Conservation (phyloP, 352 stramenopile genomes). For the Ochromonadaceae sp. region DNA sequence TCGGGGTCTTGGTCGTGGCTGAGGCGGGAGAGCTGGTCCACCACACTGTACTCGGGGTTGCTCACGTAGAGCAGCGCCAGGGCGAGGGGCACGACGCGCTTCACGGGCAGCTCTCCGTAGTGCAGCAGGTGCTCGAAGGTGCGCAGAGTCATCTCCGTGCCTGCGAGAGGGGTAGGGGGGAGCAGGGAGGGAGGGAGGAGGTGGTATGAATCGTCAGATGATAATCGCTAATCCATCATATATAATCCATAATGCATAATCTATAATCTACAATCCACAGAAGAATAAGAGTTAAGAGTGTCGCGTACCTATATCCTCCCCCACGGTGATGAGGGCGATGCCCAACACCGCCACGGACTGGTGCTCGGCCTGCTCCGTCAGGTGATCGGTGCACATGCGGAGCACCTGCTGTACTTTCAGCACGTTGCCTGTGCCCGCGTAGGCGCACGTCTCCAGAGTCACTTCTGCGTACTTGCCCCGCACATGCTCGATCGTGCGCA, state of each 20-base stretch:
- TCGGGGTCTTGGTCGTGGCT: conserved; percentile 91
- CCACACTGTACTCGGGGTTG: conserved; percentile 87
- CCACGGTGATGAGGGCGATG: conserved; percentile 94
- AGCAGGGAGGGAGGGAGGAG: too few species aligned
- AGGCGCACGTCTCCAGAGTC: conserved; percentile 92
- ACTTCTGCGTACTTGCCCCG: conserved; percentile 91
- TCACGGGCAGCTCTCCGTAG: conserved; percentile 93
- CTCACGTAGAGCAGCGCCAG: conserved; percentile 89
- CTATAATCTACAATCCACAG: too few species aligned
- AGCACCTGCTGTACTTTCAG: conserved; percentile 95
- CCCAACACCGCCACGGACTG: conserved; percentile 81
- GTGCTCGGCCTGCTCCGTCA: conserved; percentile 69
- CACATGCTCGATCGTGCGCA: conserved; percentile 93
- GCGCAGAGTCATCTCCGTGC: conserved; percentile 92
- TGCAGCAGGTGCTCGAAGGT: conserved; percentile 98
- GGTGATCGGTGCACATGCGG: conserved; percentile 89
- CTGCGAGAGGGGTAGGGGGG: too few species aligned
- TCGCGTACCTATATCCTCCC: conserved; percentile 83
- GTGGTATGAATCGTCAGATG: too few species aligned
- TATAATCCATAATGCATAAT: too few species aligned
- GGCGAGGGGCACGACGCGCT: conserved; percentile 86
- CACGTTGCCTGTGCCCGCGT: conserved; percentile 95
- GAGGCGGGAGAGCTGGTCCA: conserved; percentile 93
- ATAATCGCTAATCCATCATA: too few species aligned
- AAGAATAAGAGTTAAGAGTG: not conserved